Percentiles rank a stretch among this genome's conserved stretches.
These are phyloP conservation scores for Citrus unshiu DNA, from an alignment of 345 rosid species.

Conservation along the genomic window DNA sequence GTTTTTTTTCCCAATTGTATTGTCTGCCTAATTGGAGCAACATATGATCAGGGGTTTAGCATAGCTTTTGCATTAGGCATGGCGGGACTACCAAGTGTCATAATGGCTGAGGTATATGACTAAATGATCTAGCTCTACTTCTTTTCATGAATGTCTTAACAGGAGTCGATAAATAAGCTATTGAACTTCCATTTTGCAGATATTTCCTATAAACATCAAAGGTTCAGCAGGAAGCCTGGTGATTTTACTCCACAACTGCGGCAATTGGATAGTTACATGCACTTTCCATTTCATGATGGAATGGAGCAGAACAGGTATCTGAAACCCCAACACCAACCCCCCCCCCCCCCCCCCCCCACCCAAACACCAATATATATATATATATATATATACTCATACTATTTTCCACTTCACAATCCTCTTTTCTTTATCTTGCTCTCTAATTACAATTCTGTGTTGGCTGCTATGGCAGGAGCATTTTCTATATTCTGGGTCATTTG, in stretches of 20 bases:
- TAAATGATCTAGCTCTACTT: background rate
- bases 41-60: slow-evolving; percentile 1
- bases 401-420: background rate
- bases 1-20: too few relatives aligned
- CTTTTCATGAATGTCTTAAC: background rate
- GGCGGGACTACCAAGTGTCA: slow-evolving; percentile 16
- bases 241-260: background rate
- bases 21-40: too few relatives aligned
- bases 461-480: slow-evolving; percentile 42
- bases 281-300: slow-evolving; percentile 48
- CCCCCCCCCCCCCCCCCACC: too few relatives aligned
- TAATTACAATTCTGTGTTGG: background rate
- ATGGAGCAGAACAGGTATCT: slow-evolving; percentile 47
- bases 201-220: background rate
- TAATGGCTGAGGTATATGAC: background rate
- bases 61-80: slow-evolving; percentile 14
- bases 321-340: background rate
- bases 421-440: background rate
- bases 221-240: slow-evolving; percentile 1
- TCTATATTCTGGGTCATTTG: slow-evolving; percentile 33
- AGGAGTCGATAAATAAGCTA: background rate
- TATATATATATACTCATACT: too few relatives aligned
- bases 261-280: slow-evolving; percentile 39
- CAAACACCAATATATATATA: too few relatives aligned
- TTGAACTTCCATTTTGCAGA: background rate